phyloP scores from a whole-genome alignment of 148 eudicot genomes.

The Amaranthus hypochondriacus region DNA sequence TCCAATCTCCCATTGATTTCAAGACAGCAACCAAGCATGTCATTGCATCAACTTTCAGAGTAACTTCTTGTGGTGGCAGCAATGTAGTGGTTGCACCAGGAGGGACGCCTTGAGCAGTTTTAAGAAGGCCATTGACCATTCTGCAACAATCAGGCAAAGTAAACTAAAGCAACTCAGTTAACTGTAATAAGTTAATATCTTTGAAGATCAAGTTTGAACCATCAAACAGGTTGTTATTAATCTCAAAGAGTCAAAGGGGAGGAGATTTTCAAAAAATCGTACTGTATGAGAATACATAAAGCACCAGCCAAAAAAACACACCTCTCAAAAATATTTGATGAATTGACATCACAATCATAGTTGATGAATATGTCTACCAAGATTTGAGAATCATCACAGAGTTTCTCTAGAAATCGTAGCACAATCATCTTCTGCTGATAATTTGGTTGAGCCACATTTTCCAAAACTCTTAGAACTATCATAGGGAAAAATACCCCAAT shows the following conservation, averaged over 20 bases:
- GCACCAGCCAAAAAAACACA: conserved; percentile 22
- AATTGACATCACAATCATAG: conserved; percentile 98
- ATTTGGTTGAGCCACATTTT: conserved; percentile 98
- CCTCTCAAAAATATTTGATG: conserved; percentile 99
- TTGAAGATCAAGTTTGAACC: neutral
- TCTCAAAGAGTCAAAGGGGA: neutral
- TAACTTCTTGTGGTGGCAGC: conserved; percentile 84
- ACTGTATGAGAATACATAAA: neutral
- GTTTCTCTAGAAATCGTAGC: conserved; percentile 84
- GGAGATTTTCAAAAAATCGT: neutral
- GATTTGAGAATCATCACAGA: conserved; percentile 90
- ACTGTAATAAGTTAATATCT: conserved; percentile 2
- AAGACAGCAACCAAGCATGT: conserved; percentile 82
- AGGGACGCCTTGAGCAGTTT: conserved; percentile 99
- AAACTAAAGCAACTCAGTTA: neutral
- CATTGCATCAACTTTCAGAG: conserved; percentile 93
- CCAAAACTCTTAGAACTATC: conserved; percentile 96
- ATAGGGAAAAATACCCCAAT: conserved; percentile 99
- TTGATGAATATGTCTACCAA: conserved; percentile 96
- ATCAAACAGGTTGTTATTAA: neutral
- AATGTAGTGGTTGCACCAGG: conserved; percentile 80
- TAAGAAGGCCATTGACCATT: conserved; percentile 99
- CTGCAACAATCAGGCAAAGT: conserved; percentile 37
- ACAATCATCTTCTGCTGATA: conserved; percentile 99
- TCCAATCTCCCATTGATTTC: conserved; percentile 98